phyloP scores from a whole-genome alignment of 768 basidiomycete species.

The Rhodocollybia butyracea region DNA sequence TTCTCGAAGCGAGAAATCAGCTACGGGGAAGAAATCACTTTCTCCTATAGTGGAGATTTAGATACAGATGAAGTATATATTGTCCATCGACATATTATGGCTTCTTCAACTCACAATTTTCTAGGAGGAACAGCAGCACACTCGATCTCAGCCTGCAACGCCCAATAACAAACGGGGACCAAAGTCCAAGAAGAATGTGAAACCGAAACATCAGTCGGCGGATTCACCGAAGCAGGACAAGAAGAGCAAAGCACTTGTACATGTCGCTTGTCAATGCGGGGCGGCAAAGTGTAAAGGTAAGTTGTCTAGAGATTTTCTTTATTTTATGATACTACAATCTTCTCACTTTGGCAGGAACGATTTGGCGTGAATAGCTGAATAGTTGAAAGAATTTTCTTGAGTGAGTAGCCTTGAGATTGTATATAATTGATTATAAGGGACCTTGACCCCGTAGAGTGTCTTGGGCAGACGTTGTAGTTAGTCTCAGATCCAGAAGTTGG shows the following conservation, averaged over 20 bases:
- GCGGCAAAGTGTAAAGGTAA: background rate
- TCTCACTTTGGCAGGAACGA: no score
- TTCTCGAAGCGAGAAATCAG: slow-evolving; percentile 67
- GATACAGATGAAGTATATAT: slow-evolving; percentile 29
- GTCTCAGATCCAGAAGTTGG: no score
- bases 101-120: background rate
- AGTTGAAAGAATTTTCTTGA: no score
- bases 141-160: background rate
- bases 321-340: no score
- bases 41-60: slow-evolving; percentile 61
- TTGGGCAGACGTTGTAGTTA: no score
- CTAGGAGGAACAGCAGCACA: background rate
- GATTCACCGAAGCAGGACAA: background rate
- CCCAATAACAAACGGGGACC: background rate
- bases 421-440: no score
- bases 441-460: no score
- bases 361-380: no score
- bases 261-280: background rate
- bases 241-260: background rate
- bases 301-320: background rate
- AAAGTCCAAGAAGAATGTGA: background rate
- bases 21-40: slow-evolving; percentile 69
- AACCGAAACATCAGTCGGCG: background rate
- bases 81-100: background rate
- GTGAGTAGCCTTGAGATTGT: no score